These are phyloP conservation scores for Vaccinium myrtillus DNA, from an alignment of 148 eudicot genomes.

Conservation along the genomic window DNA sequence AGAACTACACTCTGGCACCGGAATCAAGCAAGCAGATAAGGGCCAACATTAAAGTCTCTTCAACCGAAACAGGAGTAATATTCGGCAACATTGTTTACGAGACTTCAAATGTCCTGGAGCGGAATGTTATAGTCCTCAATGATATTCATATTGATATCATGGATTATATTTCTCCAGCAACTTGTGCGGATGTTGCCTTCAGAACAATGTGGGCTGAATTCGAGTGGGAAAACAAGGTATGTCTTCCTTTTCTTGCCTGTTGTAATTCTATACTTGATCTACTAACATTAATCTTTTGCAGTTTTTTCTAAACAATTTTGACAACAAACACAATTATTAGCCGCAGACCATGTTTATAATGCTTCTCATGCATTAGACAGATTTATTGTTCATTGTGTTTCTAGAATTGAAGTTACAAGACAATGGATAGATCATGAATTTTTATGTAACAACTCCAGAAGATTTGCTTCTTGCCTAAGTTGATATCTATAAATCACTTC, in stretches of 20 bases:
- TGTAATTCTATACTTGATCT: neutral
- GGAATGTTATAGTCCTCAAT: slow-evolving; percentile 92
- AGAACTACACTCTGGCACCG: slow-evolving; percentile 92
- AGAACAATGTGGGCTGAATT: slow-evolving; percentile 98
- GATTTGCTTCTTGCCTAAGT: neutral
- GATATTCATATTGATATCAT: slow-evolving; percentile 98
- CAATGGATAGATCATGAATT: neutral
- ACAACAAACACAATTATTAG: neutral
- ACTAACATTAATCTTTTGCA: neutral
- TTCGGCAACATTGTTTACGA: slow-evolving; percentile 95
- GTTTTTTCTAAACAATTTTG: neutral
- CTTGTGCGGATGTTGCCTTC: slow-evolving; percentile 85
- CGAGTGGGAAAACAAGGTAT: slow-evolving; percentile 99
- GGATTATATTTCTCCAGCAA: slow-evolving; percentile 97
- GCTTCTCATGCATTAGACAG: neutral
- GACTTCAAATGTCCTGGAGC: slow-evolving; percentile 90
- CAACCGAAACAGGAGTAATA: slow-evolving; percentile 93
- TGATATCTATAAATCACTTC: neutral
- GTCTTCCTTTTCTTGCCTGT: neutral
- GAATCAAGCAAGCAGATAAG: slow-evolving; percentile 93
- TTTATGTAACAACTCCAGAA: neutral
- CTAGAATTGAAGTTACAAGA: neutral
- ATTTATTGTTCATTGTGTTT: neutral
- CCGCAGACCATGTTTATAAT: neutral
- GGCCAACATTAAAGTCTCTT: slow-evolving; percentile 93